phyloP scores from a whole-genome alignment of 352 stramenopile genomes.

The Phytophthora rubi region DNA sequence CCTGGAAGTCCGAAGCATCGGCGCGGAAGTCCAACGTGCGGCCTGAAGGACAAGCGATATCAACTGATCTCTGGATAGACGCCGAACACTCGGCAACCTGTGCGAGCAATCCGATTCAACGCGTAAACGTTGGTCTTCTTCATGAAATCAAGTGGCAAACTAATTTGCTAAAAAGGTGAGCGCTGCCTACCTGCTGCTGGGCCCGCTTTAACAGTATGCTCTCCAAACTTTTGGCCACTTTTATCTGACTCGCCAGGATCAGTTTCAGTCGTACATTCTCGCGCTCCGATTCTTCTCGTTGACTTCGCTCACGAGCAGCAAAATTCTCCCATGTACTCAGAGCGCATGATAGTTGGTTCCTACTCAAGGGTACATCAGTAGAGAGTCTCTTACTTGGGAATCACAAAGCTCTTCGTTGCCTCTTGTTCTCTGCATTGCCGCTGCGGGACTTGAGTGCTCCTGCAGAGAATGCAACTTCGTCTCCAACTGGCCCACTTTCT shows the following conservation, averaged over 20 bases:
- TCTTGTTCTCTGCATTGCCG: not conserved
- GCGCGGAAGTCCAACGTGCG: conserved; percentile 26
- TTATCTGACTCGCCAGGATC: conserved; percentile 54
- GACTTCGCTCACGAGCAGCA: conserved; percentile 14
- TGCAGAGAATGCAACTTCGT: conserved; percentile 30
- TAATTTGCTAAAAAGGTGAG: not conserved
- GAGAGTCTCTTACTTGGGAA: not conserved
- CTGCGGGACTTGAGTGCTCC: not conserved
- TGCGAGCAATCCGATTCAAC: not conserved
- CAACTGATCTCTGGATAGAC: conserved; percentile 21
- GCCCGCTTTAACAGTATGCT: conserved; percentile 41
- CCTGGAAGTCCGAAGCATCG: conserved; percentile 34
- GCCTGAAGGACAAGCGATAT: conserved; percentile 17
- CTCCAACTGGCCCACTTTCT: conserved; percentile 46
- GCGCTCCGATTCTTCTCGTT: conserved; percentile 28
- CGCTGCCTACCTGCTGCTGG: conserved; percentile 21
- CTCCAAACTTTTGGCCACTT: conserved; percentile 50
- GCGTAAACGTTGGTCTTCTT: not conserved
- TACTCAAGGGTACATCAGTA: not conserved
- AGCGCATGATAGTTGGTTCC: not conserved
- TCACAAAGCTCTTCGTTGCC: not conserved
- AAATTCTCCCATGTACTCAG: conserved; percentile 21
- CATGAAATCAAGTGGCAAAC: not conserved
- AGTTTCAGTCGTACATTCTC: conserved; percentile 43
- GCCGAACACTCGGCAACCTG: conserved; percentile 28